Base-by-base conservation (phyloP, 768 basidiomycete genomes). In the Obba rivulosa region DNA sequence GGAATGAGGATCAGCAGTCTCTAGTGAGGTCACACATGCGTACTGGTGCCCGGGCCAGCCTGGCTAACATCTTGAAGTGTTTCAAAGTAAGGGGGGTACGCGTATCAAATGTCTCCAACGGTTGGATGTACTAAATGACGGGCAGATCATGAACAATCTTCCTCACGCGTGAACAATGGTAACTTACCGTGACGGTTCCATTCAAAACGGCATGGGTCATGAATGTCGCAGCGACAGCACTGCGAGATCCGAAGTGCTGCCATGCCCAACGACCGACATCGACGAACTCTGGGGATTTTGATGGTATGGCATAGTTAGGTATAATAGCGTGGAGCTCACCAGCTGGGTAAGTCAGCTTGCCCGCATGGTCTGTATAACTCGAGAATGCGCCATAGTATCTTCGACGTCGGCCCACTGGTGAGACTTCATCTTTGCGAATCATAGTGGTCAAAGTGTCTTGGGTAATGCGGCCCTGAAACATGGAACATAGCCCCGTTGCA, bases 131-230 rank as follows among this genome's bases (percentile, higher is more conserved):
- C 28, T 31, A 13, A 13, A 31, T 5, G n/a, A n/a, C n/a, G n/a
- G n/a, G 28, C 5, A 31, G 7, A 31, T 31, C 7, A 31, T 31
- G 13, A 31, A 13, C 7, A 31, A 13, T 31, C 7, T 5, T 5
- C 28, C 21, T 20, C 22, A 34, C 4, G 21, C 18, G 21, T 20
- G 43, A 48, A 58, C 14, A 10, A 34, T 45, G 39, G 37, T 40
- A 24, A 63, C 69, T 56, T 74, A 74, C 61, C 51, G 58, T 57
- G 53, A 67, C 62, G 35, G 81, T 81, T 39, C 78, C 76, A 62
- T 90, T 90, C 48, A 86, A 69, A 35, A 88, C 69, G 28, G 85
- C 85, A 62, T 90, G 87, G 3, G 77, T 78, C 73, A 88, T 76
- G 63, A 85, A 86, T 20, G 78, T 65, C 23, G 87, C 83, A 24